Evolutionary conservation across 306 rosid genomes (phyloP), one percentile per base, ranked within the genome.

Genomic region (Heteromeles arbutifolia): DNA sequence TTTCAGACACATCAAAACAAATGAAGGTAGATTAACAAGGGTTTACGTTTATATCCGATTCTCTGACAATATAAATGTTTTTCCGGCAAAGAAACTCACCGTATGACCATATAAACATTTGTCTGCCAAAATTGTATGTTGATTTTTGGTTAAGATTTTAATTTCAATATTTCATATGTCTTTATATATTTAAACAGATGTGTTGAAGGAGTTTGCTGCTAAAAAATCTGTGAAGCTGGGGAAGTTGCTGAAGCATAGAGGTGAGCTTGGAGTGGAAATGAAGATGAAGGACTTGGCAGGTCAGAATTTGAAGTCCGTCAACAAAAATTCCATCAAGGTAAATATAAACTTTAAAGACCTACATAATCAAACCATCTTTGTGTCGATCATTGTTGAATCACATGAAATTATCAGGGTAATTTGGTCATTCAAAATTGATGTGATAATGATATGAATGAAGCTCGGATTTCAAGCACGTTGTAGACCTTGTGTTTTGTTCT

Each of bases 121-220:
- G 8, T 19, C 9, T 9, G 8, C 8, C 3, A 52, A 15, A 17
- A 18, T 17, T n/a, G 58, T 53, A 18, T 0, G 58, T 15, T 24
- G 22, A 7, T 53, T 18, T 18, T 53, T 53, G 24, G 58, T 18
- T 18, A 18, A 21, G 58, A 53, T 18, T 53, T 53, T 15, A 53
- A 53, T 53, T 53, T 18, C 6, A 18, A 53, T n/a, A 1, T 24
- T 24, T 1, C 6, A 15, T 62, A 34, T n/a, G n/a, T 6, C 19
- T 45, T 66, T 74, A 17, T 62, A 2, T n/a, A 12, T 43, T 43
- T 8, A 17, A 15, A 69, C 25, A 93, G 98, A 93, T 85, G 96
- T 93, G 28, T 80, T 93, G 90, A 93, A 93, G 86, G 97, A 93
- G 88, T 87, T 93, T 64, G 87, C 97, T 74, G 92, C 97, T 0